These are phyloP conservation scores for Eustoma russellianum DNA, from an alignment of 257 asterid genomes.

Conservation along the genomic window DNA sequence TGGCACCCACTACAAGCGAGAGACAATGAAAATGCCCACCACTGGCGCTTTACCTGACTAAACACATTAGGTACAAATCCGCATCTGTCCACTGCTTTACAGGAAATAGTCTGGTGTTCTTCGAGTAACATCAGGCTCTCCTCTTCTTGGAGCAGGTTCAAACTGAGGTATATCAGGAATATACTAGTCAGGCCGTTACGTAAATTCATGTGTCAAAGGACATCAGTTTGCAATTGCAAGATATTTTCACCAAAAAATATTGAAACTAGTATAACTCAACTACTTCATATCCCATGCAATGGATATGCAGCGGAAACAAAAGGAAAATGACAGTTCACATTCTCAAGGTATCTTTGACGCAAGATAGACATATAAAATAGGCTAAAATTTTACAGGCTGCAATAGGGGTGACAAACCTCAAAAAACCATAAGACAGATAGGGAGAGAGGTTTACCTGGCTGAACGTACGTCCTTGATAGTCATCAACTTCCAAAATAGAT, in stretches of 20 bases:
- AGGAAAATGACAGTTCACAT: too few relatives aligned
- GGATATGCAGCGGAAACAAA: too few relatives aligned
- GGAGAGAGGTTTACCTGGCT: constrained; percentile 57
- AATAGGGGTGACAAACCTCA: neutral
- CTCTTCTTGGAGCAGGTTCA: constrained; percentile 99
- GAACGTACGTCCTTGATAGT: constrained; percentile 72
- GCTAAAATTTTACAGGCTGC: neutral
- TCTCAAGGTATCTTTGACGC: neutral
- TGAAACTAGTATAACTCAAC: too few relatives aligned
- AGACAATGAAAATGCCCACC: too few relatives aligned
- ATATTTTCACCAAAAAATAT: too few relatives aligned
- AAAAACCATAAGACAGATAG: constrained; percentile 1
- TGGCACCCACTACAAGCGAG: constrained; percentile 26
- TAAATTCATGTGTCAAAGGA: neutral
- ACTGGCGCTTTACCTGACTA: too few relatives aligned
- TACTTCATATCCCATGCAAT: too few relatives aligned
- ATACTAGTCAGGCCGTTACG: too few relatives aligned
- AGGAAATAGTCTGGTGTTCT: constrained; percentile 96
- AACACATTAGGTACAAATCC: constrained; percentile 4
- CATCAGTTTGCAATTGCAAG: neutral
- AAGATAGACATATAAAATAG: neutral
- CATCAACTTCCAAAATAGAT: constrained; percentile 93
- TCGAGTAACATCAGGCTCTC: constrained; percentile 92
- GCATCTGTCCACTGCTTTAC: constrained; percentile 30
- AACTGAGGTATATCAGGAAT: constrained; percentile 34